Evolutionary conservation across 352 stramenopile species (phyloP), one percentile per base, ranked within the genome.

Genomic region (Pythium pectinolyticum): DNA sequence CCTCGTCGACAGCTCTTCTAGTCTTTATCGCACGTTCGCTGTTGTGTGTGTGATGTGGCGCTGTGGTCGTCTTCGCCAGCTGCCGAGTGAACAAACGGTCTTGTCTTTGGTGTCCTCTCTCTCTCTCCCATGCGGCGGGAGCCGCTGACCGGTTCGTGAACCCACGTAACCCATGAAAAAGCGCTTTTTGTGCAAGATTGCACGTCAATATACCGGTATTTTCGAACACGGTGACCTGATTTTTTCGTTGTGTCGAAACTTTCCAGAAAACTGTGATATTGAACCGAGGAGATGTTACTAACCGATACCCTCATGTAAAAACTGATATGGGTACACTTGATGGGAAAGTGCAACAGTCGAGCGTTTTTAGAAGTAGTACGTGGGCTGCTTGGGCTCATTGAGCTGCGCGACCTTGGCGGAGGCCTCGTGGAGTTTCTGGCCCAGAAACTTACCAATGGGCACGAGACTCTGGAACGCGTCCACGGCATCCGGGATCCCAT

Each of bases 401-500:
- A 60, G 34, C 31, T 63, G 62, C 19, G 40, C 37, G 11, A 61
- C 55, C 12, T 53, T 59, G 27, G 55, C 55, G 0, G 55, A 57
- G 37, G 55, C 55, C 31, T 70, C 56, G 30, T 65, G 63, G 25
- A 70, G 48, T 39, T 72, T 72, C 34, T 40, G 57, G 2, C 57
- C 58, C 2, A 72, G 27, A 37, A 61, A 72, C 28, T 61, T 61
- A 20, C 64, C 64, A 22, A 72, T 60, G 0, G 64, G 64, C 30
- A 45, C 46, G 37, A 72, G 39, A 46, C 37, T 60, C 37, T 72
- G 50, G 12, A 63, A 9, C 17, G 64, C 58, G 12, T 72, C 57
- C 7, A 63, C 24, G 1, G 64, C 54, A 22, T 54, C 51, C 8
- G 57, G 43, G 12, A 57, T 37, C 1, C 41, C 28, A 2, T 31